A percentile compares a stretch with the other conserved stretches of the same genome.
These are phyloP conservation scores for Penicillium sp. DNA, from an alignment of 2,329 filamentous ascomycete species.

Conservation along the genomic window DNA sequence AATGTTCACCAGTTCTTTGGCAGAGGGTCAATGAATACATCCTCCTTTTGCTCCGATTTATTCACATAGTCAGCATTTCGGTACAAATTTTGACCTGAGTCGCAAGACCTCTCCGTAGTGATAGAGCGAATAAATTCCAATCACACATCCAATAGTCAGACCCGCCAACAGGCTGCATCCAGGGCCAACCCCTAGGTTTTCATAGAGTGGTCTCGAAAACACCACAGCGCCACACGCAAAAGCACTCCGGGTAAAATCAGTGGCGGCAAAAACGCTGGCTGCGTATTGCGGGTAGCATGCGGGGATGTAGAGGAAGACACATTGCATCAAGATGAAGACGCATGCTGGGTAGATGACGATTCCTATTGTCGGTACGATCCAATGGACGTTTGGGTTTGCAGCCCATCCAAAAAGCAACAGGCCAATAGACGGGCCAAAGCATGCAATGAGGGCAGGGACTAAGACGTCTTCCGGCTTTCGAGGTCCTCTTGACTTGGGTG, in stretches of 20 bases:
- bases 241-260: constrained; percentile 31
- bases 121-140: constrained; percentile 20
- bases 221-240: constrained; percentile 38
- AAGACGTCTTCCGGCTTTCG: constrained; percentile 53
- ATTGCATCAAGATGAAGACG: constrained; percentile 43
- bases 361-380: constrained; percentile 37
- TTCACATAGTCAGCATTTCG: neutral
- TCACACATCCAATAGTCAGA: constrained; percentile 24
- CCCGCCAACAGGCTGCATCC: constrained; percentile 35
- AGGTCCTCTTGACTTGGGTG: constrained; percentile 51
- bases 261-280: constrained; percentile 33
- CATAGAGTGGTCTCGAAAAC: constrained; percentile 27
- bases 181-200: constrained; percentile 26
- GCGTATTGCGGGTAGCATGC: constrained; percentile 26
- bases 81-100: constrained; percentile 7
- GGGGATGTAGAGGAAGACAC: constrained; percentile 35
- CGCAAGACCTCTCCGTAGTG: constrained; percentile 13
- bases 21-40: neutral
- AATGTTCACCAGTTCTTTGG: neutral
- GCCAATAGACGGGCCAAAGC: constrained; percentile 55
- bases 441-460: constrained; percentile 51
- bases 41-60: neutral
- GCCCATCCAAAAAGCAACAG: constrained; percentile 51
- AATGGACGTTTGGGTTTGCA: constrained; percentile 21
- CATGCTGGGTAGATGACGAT: constrained; percentile 37